Conservation (phyloP, 768 basidiomycete species). For the Leucocoprinus sp. region DNA sequence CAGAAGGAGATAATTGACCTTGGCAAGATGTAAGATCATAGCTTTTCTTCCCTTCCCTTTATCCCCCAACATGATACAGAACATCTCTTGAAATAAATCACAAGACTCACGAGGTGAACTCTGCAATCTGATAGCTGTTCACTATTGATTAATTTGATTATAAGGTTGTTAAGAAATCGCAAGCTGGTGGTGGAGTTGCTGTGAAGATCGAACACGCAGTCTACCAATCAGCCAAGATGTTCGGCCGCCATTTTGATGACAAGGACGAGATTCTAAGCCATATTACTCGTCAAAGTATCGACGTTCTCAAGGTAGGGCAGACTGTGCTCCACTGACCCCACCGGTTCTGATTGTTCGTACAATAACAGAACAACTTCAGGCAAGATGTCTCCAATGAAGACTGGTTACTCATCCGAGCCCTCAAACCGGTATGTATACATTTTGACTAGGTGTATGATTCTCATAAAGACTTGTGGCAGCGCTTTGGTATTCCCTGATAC, state of each 20-base stretch:
- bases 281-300: conserved; percentile 88
- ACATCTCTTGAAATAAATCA: conserved; percentile 98
- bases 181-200: conserved; percentile 94
- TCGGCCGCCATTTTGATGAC: conserved; percentile 92
- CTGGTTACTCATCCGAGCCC: conserved; percentile 83
- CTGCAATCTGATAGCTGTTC: background rate
- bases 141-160: conserved; percentile 3
- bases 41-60: conserved; percentile 9
- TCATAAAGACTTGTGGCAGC: conserved; percentile 15
- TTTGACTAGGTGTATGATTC: background rate
- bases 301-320: conserved; percentile 78
- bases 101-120: conserved; percentile 65
- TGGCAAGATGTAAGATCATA: conserved; percentile 75
- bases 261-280: conserved; percentile 91
- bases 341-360: conserved; percentile 1
- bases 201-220: conserved; percentile 98
- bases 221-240: conserved; percentile 92
- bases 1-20: conserved; percentile 89
- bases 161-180: conserved; percentile 84
- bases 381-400: conserved; percentile 85
- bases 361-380: conserved; percentile 69
- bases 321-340: conserved; percentile 2
- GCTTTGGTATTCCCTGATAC: conserved; percentile 26
- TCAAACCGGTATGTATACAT: conserved; percentile 62
- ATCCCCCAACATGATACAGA: conserved; percentile 29